Base-by-base conservation (phyloP, 257 asterid genomes). In the Solanum etuberosum region DNA sequence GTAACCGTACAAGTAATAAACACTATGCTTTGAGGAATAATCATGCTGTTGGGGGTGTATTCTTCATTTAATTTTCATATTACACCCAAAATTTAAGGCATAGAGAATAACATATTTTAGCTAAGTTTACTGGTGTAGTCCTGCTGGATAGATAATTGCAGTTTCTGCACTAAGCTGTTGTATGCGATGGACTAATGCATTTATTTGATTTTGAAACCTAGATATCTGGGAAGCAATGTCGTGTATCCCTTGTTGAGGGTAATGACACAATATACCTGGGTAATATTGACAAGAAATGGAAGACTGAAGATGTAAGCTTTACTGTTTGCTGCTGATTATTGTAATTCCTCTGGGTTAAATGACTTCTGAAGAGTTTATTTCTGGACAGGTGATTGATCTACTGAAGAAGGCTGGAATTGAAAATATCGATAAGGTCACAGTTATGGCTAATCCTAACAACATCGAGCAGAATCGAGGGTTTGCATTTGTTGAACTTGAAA, bases 171-270 rank as follows among this genome's bases (percentile, higher is more conserved):
- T 6, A 23, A 59, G 15, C 43, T 43, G 61, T 18, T 42, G 83
- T 86, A 72, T 71, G 77, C 21, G 20, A 11, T 42, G 37, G 83
- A 15, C 82, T 91, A 78, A 87, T 88, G 90, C 72, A 87, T 86
- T 32, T 59, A 54, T 83, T 71, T 54, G 88, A 29, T 86, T 63
- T 88, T 51, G 73, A 51, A 71, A 76, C 68, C 80, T 87, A 95
- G 98, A 94, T 95, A 70, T 88, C 94, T 86, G 98, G 98, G 72
- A 93, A 91, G 93, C 91, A 86, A 86, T 95, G 96, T 89, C 89
- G 83, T 74, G 89, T 84, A 85, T 88, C 86, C 72, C 90, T 90
- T 80, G 96, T 92, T 35, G 94, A 90, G 91, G 98, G 98, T 27
- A 92, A 92, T 34, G 96, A 92, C 90, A 93, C 98, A 63, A 65